phyloP scores from a whole-genome alignment of 2,329 filamentous ascomycete genomes.

The Fusarium nodosum region DNA sequence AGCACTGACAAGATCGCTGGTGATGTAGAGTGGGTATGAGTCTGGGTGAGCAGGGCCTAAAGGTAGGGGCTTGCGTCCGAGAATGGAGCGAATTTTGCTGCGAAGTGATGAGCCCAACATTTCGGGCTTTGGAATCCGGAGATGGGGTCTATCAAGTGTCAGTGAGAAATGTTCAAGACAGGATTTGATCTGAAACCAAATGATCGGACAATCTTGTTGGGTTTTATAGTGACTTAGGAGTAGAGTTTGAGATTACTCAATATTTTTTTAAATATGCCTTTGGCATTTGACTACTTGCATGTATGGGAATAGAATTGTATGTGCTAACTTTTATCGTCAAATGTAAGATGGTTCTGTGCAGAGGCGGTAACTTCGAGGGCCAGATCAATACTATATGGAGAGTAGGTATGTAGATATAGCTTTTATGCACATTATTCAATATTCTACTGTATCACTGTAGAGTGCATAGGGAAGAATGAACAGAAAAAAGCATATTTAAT shows the following conservation, averaged over 20 bases:
- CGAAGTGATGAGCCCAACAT: background rate
- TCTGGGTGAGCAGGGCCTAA: conserved; percentile 22
- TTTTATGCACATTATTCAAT: background rate
- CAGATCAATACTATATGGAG: background rate
- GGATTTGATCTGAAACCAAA: background rate
- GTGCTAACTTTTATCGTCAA: no score
- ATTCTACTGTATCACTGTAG: no score
- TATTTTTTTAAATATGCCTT: background rate
- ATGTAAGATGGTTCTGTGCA: background rate
- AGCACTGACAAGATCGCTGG: conserved; percentile 10
- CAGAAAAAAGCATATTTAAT: background rate
- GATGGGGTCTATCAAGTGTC: background rate
- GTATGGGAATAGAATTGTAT: background rate
- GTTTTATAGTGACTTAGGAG: background rate
- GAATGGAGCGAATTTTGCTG: conserved; percentile 2
- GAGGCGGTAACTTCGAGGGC: background rate
- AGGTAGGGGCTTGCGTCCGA: background rate
- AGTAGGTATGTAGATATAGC: background rate
- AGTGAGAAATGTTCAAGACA: background rate
- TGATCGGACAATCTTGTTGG: background rate
- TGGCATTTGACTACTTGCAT: background rate
- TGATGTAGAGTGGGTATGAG: conserved; percentile 18
- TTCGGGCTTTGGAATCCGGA: background rate
- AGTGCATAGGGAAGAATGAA: background rate
- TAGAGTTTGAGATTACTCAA: background rate